Evolutionary conservation across 2,329 filamentous ascomycete species (phyloP).

Genomic region (Xylariaceae sp.): DNA sequence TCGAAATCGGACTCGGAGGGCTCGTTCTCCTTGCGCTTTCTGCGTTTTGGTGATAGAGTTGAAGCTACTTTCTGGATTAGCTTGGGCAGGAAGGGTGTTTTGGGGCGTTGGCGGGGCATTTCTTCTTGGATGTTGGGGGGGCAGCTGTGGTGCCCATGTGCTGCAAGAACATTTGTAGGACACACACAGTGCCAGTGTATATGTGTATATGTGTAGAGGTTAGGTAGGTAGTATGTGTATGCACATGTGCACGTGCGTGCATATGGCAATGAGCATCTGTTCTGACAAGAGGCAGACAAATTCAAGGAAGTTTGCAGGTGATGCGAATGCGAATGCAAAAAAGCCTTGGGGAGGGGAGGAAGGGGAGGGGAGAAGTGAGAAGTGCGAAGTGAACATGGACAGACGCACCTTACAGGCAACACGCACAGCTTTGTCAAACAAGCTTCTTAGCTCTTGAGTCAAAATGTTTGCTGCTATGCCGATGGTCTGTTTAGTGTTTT

Average conservation of each 20-base stretch:
- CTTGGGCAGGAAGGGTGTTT: conserved; percentile 29
- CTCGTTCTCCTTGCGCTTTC: conserved; percentile 22
- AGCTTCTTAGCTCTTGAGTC: too few relatives aligned
- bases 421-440: too few relatives aligned
- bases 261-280: too few relatives aligned
- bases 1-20: conserved; percentile 1
- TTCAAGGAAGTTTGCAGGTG: too few relatives aligned
- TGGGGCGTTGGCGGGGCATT: conserved; percentile 29
- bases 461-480: conserved; percentile 1
- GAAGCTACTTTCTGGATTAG: conserved; percentile 38
- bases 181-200: neutral
- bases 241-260: too few relatives aligned
- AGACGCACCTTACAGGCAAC: too few relatives aligned
- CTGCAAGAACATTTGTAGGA: neutral
- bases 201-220: neutral
- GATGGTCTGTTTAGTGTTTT: neutral
- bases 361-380: too few relatives aligned
- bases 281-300: too few relatives aligned
- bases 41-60: conserved; percentile 27
- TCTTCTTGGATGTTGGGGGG: neutral
- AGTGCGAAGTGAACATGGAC: too few relatives aligned
- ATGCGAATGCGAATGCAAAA: too few relatives aligned
- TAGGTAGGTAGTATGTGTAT: neutral
- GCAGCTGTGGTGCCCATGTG: neutral
- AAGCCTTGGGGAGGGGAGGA: too few relatives aligned